Conservation (phyloP, 441 rosid species). For the Brassica balearica region DNA sequence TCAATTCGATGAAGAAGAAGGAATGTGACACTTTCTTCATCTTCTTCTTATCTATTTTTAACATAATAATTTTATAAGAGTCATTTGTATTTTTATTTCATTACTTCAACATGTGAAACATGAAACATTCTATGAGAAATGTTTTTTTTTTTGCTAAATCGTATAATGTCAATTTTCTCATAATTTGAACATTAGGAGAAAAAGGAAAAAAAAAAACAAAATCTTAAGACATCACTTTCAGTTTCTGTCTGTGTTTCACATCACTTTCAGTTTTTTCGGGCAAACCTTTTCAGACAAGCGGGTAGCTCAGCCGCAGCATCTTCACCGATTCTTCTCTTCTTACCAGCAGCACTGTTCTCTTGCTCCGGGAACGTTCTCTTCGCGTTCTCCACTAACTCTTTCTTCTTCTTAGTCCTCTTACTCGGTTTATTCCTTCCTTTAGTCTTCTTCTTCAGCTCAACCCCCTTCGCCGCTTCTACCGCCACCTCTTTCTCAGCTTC, state of each 20-base stretch:
- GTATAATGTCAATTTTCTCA: background rate
- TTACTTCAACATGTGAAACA: background rate
- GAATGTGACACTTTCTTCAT: background rate
- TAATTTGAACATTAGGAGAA: background rate
- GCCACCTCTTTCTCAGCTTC: constrained; percentile 77
- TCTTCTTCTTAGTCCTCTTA: constrained; percentile 66
- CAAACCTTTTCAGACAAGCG: constrained; percentile 39
- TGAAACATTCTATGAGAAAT: background rate
- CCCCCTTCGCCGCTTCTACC: constrained; percentile 60
- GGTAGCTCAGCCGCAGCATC: constrained; percentile 63
- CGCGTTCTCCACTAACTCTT: constrained; percentile 56
- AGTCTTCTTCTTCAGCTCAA: constrained; percentile 67
- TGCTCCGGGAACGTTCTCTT: constrained; percentile 80
- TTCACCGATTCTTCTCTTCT: constrained; percentile 62
- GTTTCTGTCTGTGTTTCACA: background rate
- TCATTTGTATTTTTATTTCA: background rate
- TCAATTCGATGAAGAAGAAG: background rate
- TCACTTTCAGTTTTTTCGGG: constrained; percentile 15
- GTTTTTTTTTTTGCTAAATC: background rate
- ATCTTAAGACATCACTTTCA: background rate
- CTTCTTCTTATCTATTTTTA: background rate
- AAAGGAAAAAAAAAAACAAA: background rate
- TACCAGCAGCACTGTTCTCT: constrained; percentile 43
- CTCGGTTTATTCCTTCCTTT: constrained; percentile 88
- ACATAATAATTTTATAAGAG: background rate